phyloP scores from a whole-genome alignment of 176 grass and related monocot genomes.

The Miscanthus lutarioriparius region DNA sequence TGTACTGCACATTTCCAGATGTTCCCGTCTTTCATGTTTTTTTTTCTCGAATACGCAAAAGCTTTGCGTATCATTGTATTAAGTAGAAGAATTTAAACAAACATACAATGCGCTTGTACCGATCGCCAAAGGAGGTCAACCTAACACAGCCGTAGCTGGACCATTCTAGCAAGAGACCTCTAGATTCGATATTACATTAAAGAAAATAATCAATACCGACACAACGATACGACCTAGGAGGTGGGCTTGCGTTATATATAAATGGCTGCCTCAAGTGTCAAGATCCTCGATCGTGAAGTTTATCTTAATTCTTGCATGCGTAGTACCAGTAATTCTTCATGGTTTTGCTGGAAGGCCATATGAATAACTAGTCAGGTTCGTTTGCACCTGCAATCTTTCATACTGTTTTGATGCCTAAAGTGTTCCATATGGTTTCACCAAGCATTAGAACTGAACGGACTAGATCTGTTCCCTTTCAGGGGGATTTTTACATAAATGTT shows the following conservation, averaged over 20 bases:
- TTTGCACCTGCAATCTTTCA: not conserved
- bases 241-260: too few species aligned
- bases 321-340: not conserved
- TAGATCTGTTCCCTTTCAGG: not conserved
- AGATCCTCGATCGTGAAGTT: not conserved
- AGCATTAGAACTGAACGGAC: too few species aligned
- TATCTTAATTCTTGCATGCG: not conserved
- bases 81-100: too few species aligned
- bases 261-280: constrained; percentile 14
- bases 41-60: too few species aligned
- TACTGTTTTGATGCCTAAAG: not conserved
- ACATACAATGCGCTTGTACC: too few species aligned
- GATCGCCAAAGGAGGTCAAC: too few species aligned
- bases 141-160: too few species aligned
- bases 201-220: too few species aligned
- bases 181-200: too few species aligned
- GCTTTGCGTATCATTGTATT: too few species aligned
- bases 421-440: not conserved
- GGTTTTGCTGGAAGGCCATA: not conserved
- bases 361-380: not conserved
- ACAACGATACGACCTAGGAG: too few species aligned
- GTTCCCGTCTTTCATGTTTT: not conserved
- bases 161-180: too few species aligned
- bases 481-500: not conserved
- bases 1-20: constrained; percentile 2